Evolutionary conservation across 2,329 filamentous ascomycete genomes (phyloP), one percentile per base, ranked within the genome.

Genomic region (Pseudogymnoascus sp.): DNA sequence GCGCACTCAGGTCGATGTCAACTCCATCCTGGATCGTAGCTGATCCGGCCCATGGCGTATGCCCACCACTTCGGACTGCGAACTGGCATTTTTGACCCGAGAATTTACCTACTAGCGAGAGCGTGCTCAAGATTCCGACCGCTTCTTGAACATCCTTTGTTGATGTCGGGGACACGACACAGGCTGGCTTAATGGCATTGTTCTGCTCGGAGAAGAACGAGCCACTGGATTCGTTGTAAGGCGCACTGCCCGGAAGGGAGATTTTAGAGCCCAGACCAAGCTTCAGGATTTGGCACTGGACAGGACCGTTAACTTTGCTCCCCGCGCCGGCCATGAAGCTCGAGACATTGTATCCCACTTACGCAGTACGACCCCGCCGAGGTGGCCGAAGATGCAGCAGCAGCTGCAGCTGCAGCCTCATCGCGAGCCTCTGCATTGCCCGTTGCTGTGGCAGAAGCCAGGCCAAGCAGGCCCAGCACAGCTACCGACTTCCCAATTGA

Each of bases 61-160:
- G 83, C 0, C 83, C 84, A 28, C 83, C 83, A 6, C 80, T 80
- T 66, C 82, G 81, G 66, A 83, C 72, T 5, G 83, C 82, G 65
- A 86, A 86, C 35, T 70, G 67, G 69, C 72, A 74, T 55, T 72
- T 65, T 1, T 4, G 8, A 30, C 45, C 45, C 12, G 23, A 11
- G 8, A 30, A 30, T 30, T 55, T 8, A 1, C 25, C 45, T 3
- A 30, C 45, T 4, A 62, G 23, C 5, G 49, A 58, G 30, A 59
- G 42, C 16, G 45, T 25, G 28, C 49, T 61, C 14, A 62, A 11
- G 16, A 58, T 52, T 33, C 49, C 38, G 14, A 70, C 35, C 2
- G 66, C 63, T 2, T 60, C 38, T 7, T 70, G 67, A 4, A 72
- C 69, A 60, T 73, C 71, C 4, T 55, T 30, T 1, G 67, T 63